Percentiles rank a stretch among this genome's conserved stretches.
phyloP scores from a whole-genome alignment of 164 flowering plant species.

The Dillenia turbinata region DNA sequence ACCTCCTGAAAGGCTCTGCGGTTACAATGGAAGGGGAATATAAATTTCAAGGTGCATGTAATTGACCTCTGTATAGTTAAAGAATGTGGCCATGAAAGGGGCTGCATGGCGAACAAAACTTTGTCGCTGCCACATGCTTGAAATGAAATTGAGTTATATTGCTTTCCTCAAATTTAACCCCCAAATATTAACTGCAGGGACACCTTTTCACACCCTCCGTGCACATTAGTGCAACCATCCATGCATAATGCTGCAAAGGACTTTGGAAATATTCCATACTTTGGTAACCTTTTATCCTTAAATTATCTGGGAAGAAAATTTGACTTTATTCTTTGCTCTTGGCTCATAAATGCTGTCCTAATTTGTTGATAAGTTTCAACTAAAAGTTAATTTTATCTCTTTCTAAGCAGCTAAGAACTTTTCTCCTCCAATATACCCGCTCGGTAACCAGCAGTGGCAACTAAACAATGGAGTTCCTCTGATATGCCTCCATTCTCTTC shows the following conservation, averaged over 20 bases:
- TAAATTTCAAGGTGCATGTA: no score
- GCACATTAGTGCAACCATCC: conserved; percentile 90
- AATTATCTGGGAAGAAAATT: background rate
- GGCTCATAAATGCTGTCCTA: background rate
- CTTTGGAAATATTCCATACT: conserved; percentile 46
- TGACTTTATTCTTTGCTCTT: background rate
- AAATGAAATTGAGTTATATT: no score
- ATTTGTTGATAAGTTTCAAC: background rate
- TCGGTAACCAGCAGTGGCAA: conserved; percentile 59
- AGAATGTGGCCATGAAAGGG: no score
- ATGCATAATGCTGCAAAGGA: conserved; percentile 47
- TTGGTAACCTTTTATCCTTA: conserved; percentile 47
- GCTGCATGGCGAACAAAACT: no score
- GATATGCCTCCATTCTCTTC: conserved; percentile 67
- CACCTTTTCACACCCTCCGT: conserved; percentile 87
- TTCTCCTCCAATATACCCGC: conserved; percentile 89
- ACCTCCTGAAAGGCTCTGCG: no score
- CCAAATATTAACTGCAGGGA: conserved; percentile 55
- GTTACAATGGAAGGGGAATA: no score
- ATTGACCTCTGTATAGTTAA: no score
- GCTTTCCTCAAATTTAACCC: no score
- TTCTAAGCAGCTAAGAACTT: conserved; percentile 50
- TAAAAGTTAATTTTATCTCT: conserved; percentile 8
- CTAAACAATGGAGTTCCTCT: conserved; percentile 50
- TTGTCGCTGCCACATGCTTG: no score